Evolutionary conservation across 75 land plant species (phyloP), one percentile per base, ranked within the genome.

Genomic region (Cupressus sempervirens): DNA sequence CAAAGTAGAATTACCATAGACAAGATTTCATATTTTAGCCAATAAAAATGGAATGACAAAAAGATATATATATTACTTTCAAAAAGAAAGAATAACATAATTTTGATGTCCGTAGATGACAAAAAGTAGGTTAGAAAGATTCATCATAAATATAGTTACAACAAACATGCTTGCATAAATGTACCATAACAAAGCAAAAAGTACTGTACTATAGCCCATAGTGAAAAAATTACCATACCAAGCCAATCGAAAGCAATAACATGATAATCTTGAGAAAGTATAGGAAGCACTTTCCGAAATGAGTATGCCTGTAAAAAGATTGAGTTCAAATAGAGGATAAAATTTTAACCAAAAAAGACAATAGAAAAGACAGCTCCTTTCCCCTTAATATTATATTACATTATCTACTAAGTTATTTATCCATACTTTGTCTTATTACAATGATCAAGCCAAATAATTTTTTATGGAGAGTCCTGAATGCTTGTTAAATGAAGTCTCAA

Each of bases 171-270:
- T 50, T 11, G 52, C 14, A 14, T 50, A 50, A 50, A 50, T 11
- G 52, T 50, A 50, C 52, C 52, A 50, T 50, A 46, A 50, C 52
- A 50, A 50, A 50, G 52, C 11, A 50, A 1, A 50, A 48, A 50
- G 52, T 50, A 50, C 52, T 50, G 12, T 50, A 1, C 13, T 50
- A 23, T 41, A 41, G 11, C 26, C 48, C 45, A 76, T 76, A 76
- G 10, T 76, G n/a, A 41, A 45, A 76, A 3, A 38, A 20, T 26
- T 41, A 41, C 45, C 84, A 82, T 90, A 95, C 98, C 98, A 72
- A 96, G 90, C 98, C 98, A 96, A 88, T 96, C 98, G 87, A 95
- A 93, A 86, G 98, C 92, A 84, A 95, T 85, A 30, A 90, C 93
- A 87, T 91, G 97, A 85, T 90, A 93, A 15, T 93, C 87, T 88